Conservation (phyloP, 2,329 filamentous ascomycete genomes). For the Phialophora tarda region DNA sequence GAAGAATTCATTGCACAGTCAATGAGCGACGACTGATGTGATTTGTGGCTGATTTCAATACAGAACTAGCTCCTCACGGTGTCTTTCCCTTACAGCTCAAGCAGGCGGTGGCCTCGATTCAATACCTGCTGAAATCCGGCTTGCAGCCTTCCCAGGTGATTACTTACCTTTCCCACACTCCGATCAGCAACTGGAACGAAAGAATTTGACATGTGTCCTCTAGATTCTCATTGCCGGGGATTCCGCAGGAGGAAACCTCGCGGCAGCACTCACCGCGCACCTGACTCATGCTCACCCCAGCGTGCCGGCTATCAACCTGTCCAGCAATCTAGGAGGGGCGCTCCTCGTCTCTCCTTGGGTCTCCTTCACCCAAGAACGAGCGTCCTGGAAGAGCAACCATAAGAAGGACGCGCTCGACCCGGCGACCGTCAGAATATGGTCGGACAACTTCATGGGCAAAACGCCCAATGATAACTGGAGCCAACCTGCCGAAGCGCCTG, state of each 20-base stretch:
- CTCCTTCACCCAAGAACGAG: conserved; percentile 50
- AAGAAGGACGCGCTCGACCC: conserved; percentile 25
- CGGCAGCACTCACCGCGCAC: conserved; percentile 31
- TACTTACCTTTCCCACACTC: neutral
- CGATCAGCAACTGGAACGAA: neutral
- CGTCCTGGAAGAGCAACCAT: conserved; percentile 21
- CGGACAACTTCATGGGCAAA: conserved; percentile 29
- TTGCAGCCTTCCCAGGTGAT: conserved; percentile 27
- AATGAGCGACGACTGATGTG: neutral
- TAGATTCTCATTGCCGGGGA: conserved; percentile 51
- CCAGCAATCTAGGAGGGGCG: conserved; percentile 51
- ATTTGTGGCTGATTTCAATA: conserved; percentile 4
- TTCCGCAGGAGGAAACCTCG: conserved; percentile 52
- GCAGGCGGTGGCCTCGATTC: conserved; percentile 49
- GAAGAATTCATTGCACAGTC: neutral
- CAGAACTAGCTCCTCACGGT: conserved; percentile 54
- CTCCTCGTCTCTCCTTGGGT: conserved; percentile 65
- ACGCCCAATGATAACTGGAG: conserved; percentile 28
- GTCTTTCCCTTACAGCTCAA: conserved; percentile 52
- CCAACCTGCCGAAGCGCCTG: conserved; percentile 23
- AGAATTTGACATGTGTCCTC: conserved; percentile 1
- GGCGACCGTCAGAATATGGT: conserved; percentile 20
- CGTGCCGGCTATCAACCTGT: conserved; percentile 42
- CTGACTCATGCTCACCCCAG: conserved; percentile 60
- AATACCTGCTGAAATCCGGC: conserved; percentile 45